phyloP scores from a whole-genome alignment of 1,139 yeast genomes.

The Hansenula sp. region DNA sequence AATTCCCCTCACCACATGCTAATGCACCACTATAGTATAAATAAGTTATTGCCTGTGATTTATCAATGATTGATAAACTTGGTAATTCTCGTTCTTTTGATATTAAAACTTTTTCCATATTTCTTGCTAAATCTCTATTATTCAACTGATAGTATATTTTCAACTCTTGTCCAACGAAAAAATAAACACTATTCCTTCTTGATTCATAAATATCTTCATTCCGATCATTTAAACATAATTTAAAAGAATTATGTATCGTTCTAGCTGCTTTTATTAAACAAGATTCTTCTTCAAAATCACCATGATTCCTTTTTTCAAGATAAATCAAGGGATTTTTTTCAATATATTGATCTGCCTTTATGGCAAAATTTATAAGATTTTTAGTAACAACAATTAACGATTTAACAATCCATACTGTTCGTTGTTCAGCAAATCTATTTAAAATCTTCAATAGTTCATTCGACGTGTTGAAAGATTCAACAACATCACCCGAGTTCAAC shows the following conservation, averaged over 20 bases:
- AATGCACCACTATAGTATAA: slow-evolving; percentile 65
- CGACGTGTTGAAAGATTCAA: slow-evolving; percentile 35
- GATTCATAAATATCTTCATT: slow-evolving; percentile 45
- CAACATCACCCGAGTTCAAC: slow-evolving; percentile 6
- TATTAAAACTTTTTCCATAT: slow-evolving; percentile 69
- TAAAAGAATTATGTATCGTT: slow-evolving; percentile 68
- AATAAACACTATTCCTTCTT: slow-evolving; percentile 67
- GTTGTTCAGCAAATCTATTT: slow-evolving; percentile 60
- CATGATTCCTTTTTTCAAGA: slow-evolving; percentile 6
- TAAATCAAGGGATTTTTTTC: slow-evolving; percentile 12
- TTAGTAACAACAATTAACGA: slow-evolving; percentile 53
- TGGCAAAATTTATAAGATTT: slow-evolving; percentile 45
- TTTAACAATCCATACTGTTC: slow-evolving; percentile 64
- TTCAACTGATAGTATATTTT: slow-evolving; percentile 66
- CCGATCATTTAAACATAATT: slow-evolving; percentile 76
- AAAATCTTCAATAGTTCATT: slow-evolving; percentile 42
- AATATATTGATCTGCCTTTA: slow-evolving; percentile 21
- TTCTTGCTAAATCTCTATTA: slow-evolving; percentile 74
- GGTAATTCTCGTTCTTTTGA: slow-evolving; percentile 55
- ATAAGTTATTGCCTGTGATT: slow-evolving; percentile 55
- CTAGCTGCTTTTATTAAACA: slow-evolving; percentile 55
- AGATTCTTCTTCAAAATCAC: slow-evolving; percentile 22
- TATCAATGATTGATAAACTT: slow-evolving; percentile 38
- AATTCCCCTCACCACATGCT: slow-evolving; percentile 60
- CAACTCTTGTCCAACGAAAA: slow-evolving; percentile 69